A percentile compares a stretch with the other conserved stretches of the same genome.
phyloP scores from a whole-genome alignment of 192 early-diverging fungal species.

The Coemansia biformis region DNA sequence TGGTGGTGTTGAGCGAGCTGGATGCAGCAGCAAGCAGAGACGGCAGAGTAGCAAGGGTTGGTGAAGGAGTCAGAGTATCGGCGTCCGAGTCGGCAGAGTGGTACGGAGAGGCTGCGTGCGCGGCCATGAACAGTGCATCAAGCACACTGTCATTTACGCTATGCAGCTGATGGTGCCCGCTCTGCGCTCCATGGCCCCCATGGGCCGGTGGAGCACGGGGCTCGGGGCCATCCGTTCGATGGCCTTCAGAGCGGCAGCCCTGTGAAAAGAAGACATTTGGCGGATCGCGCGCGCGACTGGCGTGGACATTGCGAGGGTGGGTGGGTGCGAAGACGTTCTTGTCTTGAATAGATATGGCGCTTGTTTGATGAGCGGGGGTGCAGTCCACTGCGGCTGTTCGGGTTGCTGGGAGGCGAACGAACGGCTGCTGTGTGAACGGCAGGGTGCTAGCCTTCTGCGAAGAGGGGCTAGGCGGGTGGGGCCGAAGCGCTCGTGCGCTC shows the following conservation, averaged over 20 bases:
- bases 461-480: too few species aligned
- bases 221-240: constrained; percentile 14
- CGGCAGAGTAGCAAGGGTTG: too few species aligned
- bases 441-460: too few species aligned
- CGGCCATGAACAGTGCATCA: constrained; percentile 19
- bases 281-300: constrained; percentile 4
- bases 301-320: constrained; percentile 6
- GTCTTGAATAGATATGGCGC: background rate
- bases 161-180: background rate
- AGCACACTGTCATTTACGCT: constrained; percentile 21
- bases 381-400: constrained; percentile 3
- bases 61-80: constrained; percentile 19
- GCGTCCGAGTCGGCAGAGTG: constrained; percentile 36
- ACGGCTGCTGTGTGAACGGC: too few species aligned
- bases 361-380: background rate
- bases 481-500: too few species aligned
- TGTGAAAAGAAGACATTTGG: constrained; percentile 40
- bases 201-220: background rate
- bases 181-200: background rate
- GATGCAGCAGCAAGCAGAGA: too few species aligned
- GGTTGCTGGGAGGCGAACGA: too few species aligned
- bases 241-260: constrained; percentile 42
- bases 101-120: constrained; percentile 8
- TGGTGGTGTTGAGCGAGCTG: too few species aligned
- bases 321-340: background rate